These are phyloP conservation scores for Apiospora sp. DNA, from an alignment of 2,329 filamentous ascomycete genomes.

Conservation along the genomic window DNA sequence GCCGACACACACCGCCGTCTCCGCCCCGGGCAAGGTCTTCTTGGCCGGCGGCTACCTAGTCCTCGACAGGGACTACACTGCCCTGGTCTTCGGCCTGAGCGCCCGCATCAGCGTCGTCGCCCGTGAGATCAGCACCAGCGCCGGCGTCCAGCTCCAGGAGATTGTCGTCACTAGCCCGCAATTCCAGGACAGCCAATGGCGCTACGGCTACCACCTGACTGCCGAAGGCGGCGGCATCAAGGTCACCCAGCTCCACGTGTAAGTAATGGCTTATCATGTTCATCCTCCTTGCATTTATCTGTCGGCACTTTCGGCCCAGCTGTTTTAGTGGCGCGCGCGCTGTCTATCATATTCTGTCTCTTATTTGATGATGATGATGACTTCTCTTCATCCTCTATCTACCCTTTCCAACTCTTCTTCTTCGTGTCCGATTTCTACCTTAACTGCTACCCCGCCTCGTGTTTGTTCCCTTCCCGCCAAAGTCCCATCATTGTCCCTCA, in stretches of 20 bases:
- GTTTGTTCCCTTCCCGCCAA: neutral
- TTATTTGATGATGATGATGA: neutral
- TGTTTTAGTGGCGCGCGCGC: too few species aligned
- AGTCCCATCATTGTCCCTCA: neutral
- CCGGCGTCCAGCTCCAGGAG: conserved; percentile 71
- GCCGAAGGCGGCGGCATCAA: conserved; percentile 80
- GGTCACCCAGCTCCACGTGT: conserved; percentile 82
- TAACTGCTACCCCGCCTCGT: neutral
- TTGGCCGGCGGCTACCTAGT: conserved; percentile 95
- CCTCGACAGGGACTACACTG: conserved; percentile 86
- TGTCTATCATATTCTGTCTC: neutral
- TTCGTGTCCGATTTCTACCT: neutral
- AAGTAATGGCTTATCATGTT: conserved; percentile 50
- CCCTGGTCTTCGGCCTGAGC: conserved; percentile 72
- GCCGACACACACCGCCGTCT: conserved; percentile 65
- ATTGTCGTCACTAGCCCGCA: conserved; percentile 92
- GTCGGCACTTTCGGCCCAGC: too few species aligned
- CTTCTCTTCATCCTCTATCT: neutral
- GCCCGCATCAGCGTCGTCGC: conserved; percentile 73
- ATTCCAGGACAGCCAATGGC: conserved; percentile 87
- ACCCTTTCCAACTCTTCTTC: neutral
- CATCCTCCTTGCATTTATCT: too few species aligned
- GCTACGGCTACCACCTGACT: conserved; percentile 78
- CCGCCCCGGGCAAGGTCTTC: conserved; percentile 95
- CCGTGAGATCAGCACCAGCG: conserved; percentile 62